These are phyloP conservation scores for Cystobasidium pallidum DNA, from an alignment of 1,284 basidiomycete species.

Conservation along the genomic window DNA sequence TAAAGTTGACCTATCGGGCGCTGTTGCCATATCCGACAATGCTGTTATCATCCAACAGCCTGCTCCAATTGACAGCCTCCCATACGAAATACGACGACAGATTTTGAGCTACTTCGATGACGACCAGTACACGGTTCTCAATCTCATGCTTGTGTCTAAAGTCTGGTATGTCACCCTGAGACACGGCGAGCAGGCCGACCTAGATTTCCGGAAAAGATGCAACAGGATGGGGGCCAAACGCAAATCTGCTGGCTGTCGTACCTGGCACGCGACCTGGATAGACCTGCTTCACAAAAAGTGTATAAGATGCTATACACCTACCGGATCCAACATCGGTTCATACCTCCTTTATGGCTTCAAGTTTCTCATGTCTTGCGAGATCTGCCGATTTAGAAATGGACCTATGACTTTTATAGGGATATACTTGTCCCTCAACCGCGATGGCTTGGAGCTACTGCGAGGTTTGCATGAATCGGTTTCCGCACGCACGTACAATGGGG, in stretches of 20 bases:
- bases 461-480: no score
- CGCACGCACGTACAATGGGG: no score
- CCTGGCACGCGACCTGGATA: slow-evolving; percentile 6
- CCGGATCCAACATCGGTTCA: not conserved
- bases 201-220: slow-evolving; percentile 9
- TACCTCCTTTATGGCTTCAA: slow-evolving; percentile 1
- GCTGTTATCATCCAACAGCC: not conserved
- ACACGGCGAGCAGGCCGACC: not conserved
- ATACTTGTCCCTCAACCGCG: no score
- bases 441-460: no score
- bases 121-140: slow-evolving; percentile 1
- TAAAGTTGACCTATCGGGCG: not conserved
- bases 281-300: slow-evolving; percentile 8
- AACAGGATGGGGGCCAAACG: not conserved
- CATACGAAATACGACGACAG: slow-evolving; percentile 1
- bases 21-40: not conserved
- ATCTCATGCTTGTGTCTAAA: slow-evolving; percentile 14
- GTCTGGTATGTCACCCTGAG: slow-evolving; percentile 12
- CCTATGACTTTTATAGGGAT: no score
- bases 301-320: no score
- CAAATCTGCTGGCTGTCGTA: not conserved
- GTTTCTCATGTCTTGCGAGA: slow-evolving; percentile 2
- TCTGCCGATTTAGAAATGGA: no score
- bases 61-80: slow-evolving; percentile 3
- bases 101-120: slow-evolving; percentile 9